Conservation (phyloP, 257 asterid species). For the Mentha longifolia region DNA sequence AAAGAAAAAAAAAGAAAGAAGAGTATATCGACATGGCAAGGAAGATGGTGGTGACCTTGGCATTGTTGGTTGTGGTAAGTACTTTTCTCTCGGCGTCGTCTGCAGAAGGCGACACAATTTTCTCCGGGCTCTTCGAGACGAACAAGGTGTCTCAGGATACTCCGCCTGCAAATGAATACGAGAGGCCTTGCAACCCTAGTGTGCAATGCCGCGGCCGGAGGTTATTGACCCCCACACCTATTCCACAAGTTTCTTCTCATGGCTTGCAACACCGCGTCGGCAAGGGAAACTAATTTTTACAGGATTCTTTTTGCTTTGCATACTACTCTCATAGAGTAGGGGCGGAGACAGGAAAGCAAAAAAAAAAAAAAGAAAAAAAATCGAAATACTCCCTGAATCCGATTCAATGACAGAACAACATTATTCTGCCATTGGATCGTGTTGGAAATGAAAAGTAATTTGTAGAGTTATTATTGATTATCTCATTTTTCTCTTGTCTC, state of each 20-base stretch:
- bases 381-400: too few species aligned
- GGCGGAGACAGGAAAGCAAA: not conserved
- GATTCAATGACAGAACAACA: too few species aligned
- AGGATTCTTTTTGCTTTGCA: not conserved
- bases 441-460: too few species aligned
- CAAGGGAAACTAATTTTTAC: not conserved
- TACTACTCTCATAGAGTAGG: not conserved
- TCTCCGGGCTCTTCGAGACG: not conserved
- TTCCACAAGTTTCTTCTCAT: slow-evolving; percentile 32
- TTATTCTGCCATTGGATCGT: too few species aligned
- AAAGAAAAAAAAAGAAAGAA: not conserved
- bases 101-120: not conserved
- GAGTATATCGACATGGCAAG: slow-evolving; percentile 25
- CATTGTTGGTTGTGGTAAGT: not conserved
- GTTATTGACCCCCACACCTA: not conserved
- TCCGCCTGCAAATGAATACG: not conserved
- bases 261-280: slow-evolving; percentile 26
- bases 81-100: not conserved
- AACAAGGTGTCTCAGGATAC: not conserved
- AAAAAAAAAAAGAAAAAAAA: not conserved
- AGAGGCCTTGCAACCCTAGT: not conserved
- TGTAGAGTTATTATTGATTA: too few species aligned
- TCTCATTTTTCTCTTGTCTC: too few species aligned
- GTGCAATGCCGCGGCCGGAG: slow-evolving; percentile 1
- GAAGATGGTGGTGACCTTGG: slow-evolving; percentile 10